A percentile compares a stretch with the other conserved stretches of the same genome.
These are phyloP conservation scores for Talaromyces adpressus DNA, from an alignment of 495 filamentous ascomycete genomes.

Conservation along the genomic window DNA sequence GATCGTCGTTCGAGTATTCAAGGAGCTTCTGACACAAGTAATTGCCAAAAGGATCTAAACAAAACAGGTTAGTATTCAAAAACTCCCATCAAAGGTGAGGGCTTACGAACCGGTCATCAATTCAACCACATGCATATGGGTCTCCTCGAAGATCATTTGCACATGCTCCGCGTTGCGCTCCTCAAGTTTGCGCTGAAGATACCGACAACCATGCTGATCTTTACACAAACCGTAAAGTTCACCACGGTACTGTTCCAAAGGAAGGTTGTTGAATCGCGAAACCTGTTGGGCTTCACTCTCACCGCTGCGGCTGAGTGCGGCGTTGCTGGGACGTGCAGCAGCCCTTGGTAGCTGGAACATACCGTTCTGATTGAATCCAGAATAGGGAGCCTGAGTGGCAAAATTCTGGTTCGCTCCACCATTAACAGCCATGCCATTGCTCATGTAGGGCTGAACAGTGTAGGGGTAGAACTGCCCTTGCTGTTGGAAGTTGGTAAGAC, in stretches of 20 bases:
- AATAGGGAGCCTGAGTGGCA: constrained; percentile 18
- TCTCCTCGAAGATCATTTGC: constrained; percentile 88
- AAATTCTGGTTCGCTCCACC: constrained; percentile 21
- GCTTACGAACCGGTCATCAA: constrained; percentile 72
- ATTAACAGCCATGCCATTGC: constrained; percentile 18
- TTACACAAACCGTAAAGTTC: constrained; percentile 86
- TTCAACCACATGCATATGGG: constrained; percentile 84
- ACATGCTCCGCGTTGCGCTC: constrained; percentile 75
- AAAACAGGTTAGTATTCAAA: neutral
- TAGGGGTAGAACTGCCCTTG: constrained; percentile 25
- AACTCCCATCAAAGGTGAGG: neutral
- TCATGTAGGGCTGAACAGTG: constrained; percentile 26
- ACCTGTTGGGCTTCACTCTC: constrained; percentile 31
- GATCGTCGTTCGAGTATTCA: constrained; percentile 86
- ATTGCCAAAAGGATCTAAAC: constrained; percentile 87
- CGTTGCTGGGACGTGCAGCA: constrained; percentile 16
- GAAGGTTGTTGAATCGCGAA: constrained; percentile 65
- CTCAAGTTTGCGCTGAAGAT: constrained; percentile 94
- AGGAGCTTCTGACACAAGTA: constrained; percentile 97
- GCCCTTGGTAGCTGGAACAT: constrained; percentile 30
- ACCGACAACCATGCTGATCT: constrained; percentile 95
- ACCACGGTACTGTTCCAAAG: constrained; percentile 70
- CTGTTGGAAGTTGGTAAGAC: constrained; percentile 19
- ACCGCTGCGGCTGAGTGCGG: constrained; percentile 21
- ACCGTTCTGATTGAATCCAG: constrained; percentile 21